A percentile compares a stretch with the other conserved stretches of the same genome.
These are phyloP conservation scores for Colletotrichum acutatum DNA, from an alignment of 2,329 filamentous ascomycete genomes.

Conservation along the genomic window DNA sequence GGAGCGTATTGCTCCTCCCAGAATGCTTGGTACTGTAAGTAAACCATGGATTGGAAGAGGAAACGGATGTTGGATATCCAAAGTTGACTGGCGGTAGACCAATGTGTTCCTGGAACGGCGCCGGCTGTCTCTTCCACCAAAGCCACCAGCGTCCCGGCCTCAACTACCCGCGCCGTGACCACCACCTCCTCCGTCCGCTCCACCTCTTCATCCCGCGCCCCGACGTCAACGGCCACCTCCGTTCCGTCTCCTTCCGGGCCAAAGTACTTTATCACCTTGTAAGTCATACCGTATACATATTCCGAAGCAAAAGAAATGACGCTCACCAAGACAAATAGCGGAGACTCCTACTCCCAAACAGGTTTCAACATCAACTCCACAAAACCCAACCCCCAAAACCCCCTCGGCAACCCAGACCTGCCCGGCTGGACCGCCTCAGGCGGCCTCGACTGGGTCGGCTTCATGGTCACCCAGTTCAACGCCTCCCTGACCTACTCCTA, in stretches of 20 bases:
- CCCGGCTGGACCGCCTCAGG: constrained; percentile 59
- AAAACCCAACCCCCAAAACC: constrained; percentile 64
- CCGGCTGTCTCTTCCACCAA: constrained; percentile 7
- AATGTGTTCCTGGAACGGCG: constrained; percentile 28
- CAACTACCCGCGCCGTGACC: constrained; percentile 10
- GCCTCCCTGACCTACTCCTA: constrained; percentile 54
- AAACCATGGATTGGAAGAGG: constrained; percentile 40
- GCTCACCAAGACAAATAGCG: constrained; percentile 47
- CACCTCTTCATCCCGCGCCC: neutral
- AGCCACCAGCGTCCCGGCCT: constrained; percentile 7
- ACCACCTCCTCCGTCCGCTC: constrained; percentile 14
- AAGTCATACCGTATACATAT: constrained; percentile 15
- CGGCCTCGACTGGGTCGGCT: constrained; percentile 61
- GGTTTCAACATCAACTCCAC: constrained; percentile 62
- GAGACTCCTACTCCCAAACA: constrained; percentile 70
- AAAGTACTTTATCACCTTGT: constrained; percentile 56
- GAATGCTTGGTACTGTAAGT: constrained; percentile 63
- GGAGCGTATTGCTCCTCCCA: constrained; percentile 49
- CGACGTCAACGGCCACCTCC: neutral
- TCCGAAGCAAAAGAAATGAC: neutral
- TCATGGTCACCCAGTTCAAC: constrained; percentile 55
- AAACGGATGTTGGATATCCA: too few species aligned
- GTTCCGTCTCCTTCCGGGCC: constrained; percentile 13
- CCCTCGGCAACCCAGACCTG: constrained; percentile 69
- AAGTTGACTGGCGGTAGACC: neutral